Evolutionary conservation across 1,139 yeast species (phyloP), one percentile per base, ranked within the genome.

Genomic region (Geotrichum bryndzae): DNA sequence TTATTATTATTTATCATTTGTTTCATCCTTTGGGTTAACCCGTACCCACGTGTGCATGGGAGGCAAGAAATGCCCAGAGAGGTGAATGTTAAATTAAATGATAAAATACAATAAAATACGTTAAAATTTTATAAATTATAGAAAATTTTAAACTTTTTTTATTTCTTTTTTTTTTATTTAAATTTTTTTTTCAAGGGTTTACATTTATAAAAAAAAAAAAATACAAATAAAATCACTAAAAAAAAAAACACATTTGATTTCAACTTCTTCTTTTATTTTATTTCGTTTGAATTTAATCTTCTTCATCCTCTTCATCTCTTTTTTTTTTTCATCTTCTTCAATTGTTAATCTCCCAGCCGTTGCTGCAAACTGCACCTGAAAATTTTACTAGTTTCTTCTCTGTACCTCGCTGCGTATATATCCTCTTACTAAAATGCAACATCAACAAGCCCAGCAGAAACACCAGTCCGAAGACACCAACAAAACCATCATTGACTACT

Each of bases 401-500:
- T 25, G 22, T 38, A 33, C 54, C 54, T 25, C 38, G 25, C 41
- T 8, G 22, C 13, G 54, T 29, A 29, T 45, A 7, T 45, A 18
- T 11, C 18, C 25, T 45, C 23, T 6, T 45, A 22, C 23, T 22
- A 45, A 23, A 18, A 51, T 51, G 27, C 53, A 13, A 51, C 29
- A 15, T 25, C 53, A 22, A 51, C 33, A 7, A 23, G 18, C n/a
- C 33, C 53, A 29, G 54, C 38, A 13, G 38, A 18, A 27, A 25
- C 54, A 13, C 2, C 38, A 22, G 11, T 2, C 41, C 15, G 18
- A 15, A 13, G n/a, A 27, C 45, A 29, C 15, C 57, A 52, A 55
- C 46, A 18, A 46, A 15, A 18, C 50, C 53, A 55, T 55, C 31
- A 55, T 55, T n/a, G 33, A 38, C 52, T 48, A 41, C 46, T 55